These are phyloP conservation scores for Bruguiera gymnorhiza DNA, from an alignment of 345 rosid genomes.

Conservation along the genomic window DNA sequence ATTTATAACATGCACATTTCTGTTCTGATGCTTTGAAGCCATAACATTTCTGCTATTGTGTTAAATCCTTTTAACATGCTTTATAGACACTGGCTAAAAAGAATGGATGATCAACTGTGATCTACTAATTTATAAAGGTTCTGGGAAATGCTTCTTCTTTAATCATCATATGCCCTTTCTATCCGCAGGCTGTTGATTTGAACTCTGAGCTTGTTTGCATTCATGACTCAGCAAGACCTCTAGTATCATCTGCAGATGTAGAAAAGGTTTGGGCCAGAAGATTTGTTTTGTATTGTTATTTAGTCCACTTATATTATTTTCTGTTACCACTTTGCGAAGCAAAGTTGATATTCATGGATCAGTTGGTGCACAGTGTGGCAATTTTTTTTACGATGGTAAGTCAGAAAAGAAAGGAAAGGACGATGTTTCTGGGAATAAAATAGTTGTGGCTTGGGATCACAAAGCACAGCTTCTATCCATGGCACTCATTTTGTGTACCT, in stretches of 20 bases:
- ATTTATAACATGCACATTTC: too few species aligned
- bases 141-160: not conserved
- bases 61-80: too few species aligned
- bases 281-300: not conserved
- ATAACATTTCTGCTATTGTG: too few species aligned
- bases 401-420: not conserved
- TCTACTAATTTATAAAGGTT: not conserved
- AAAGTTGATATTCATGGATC: slow-evolving; percentile 1
- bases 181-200: slow-evolving; percentile 53
- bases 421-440: not conserved
- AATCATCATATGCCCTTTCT: not conserved
- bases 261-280: slow-evolving; percentile 51
- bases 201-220: slow-evolving; percentile 85
- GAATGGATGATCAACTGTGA: too few species aligned
- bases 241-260: slow-evolving; percentile 57
- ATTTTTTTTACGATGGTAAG: not conserved
- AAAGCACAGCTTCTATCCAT: not conserved
- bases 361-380: not conserved
- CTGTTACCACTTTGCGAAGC: not conserved
- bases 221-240: slow-evolving; percentile 94
- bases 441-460: not conserved
- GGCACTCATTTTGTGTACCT: too few species aligned
- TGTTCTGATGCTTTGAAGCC: too few species aligned
- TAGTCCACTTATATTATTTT: not conserved
- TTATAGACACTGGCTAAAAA: too few species aligned